These are phyloP conservation scores for Hirsutella minnesotensis DNA, from an alignment of 2,329 filamentous ascomycete species.

Conservation along the genomic window DNA sequence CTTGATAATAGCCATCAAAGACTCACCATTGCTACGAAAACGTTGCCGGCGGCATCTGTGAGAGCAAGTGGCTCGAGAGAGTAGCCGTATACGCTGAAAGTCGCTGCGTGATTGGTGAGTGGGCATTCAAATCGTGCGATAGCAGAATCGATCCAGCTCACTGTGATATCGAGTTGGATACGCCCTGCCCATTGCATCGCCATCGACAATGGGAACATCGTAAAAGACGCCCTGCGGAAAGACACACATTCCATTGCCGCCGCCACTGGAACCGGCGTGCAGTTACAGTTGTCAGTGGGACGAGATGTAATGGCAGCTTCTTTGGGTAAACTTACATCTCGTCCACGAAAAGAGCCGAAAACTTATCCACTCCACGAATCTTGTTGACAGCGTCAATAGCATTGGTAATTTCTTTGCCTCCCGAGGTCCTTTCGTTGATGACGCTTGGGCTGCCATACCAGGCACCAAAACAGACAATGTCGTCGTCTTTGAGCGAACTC, in stretches of 20 bases:
- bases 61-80: slow-evolving; percentile 23
- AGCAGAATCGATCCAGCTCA: slow-evolving; percentile 4
- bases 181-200: slow-evolving; percentile 25
- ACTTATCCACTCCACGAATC: slow-evolving; percentile 17
- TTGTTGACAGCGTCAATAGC: slow-evolving; percentile 17
- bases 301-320: too few relatives aligned
- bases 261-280: slow-evolving; percentile 22
- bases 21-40: slow-evolving; percentile 19
- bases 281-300: background rate
- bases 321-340: slow-evolving; percentile 30
- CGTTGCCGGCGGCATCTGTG: slow-evolving; percentile 24
- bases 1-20: too few relatives aligned
- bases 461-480: slow-evolving; percentile 17
- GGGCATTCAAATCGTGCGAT: background rate
- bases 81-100: slow-evolving; percentile 25
- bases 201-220: slow-evolving; percentile 24
- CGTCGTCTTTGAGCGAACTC: slow-evolving; percentile 22
- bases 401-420: background rate
- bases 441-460: slow-evolving; percentile 2
- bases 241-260: slow-evolving; percentile 24
- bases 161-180: slow-evolving; percentile 25
- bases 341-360: slow-evolving; percentile 22
- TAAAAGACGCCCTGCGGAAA: slow-evolving; percentile 21
- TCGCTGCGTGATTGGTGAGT: slow-evolving; percentile 12
- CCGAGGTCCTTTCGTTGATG: slow-evolving; percentile 1